Percentiles rank a stretch among this genome's conserved stretches.
These are phyloP conservation scores for Trichoderma asperelloides DNA, from an alignment of 495 filamentous ascomycete genomes.

Conservation along the genomic window DNA sequence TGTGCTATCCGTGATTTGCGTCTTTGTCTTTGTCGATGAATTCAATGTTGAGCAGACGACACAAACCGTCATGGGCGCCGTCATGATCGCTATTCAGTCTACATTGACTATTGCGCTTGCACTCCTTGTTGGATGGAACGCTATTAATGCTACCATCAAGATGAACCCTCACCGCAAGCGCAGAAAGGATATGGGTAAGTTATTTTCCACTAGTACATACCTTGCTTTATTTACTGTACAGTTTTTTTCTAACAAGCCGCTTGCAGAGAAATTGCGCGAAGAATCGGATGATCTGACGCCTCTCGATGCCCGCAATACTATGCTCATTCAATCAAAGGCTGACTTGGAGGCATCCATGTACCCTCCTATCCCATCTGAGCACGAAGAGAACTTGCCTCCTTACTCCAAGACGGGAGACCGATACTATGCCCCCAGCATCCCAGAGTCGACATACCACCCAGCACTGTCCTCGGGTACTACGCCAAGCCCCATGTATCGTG, in stretches of 20 bases:
- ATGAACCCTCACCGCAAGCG: conserved; percentile 83
- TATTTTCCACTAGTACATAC: neutral
- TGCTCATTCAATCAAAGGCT: conserved; percentile 49
- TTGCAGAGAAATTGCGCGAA: conserved; percentile 67
- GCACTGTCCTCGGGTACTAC: neutral
- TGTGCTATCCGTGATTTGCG: conserved; percentile 81
- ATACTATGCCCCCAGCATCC: neutral
- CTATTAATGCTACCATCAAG: conserved; percentile 68
- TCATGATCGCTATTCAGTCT: conserved; percentile 82
- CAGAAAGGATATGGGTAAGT: conserved; percentile 77
- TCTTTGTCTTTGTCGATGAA: conserved; percentile 89
- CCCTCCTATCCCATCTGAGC: neutral
- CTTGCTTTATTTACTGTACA: neutral
- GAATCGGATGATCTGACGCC: conserved; percentile 84
- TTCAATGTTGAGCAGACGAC: conserved; percentile 86
- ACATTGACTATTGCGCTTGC: conserved; percentile 74
- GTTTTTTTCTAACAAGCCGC: conserved; percentile 14
- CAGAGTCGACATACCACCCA: neutral
- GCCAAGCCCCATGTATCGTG: neutral
- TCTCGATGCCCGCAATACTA: conserved; percentile 80
- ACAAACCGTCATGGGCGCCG: conserved; percentile 84
- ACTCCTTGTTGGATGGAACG: conserved; percentile 84
- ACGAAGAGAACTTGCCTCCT: neutral
- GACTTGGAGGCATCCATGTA: neutral
- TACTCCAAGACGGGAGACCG: neutral